Evolutionary conservation across 164 flowering plant species (phyloP), one percentile per base, ranked within the genome.

Genomic region (Vitis rupestris): DNA sequence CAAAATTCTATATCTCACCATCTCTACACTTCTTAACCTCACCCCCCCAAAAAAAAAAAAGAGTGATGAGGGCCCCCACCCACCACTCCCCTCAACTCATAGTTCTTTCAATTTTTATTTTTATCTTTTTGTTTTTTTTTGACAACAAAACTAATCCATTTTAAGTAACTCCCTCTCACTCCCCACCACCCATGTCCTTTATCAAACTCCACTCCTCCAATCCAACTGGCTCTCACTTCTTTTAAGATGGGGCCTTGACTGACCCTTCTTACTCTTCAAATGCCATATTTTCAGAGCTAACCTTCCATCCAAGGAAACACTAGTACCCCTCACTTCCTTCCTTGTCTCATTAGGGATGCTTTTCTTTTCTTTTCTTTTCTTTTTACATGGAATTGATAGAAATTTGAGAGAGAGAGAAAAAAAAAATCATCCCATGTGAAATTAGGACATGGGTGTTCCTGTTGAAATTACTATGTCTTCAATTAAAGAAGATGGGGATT

Each of bases 1-100:
- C 83, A 82, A 65, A 79, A 81, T 72, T 79, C 80, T 57, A 3
- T 23, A 50, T 59, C 60, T 70, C 70, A 66, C 77, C 74, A 23
- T 50, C 44, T 37, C 44, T 37, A 23, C 27, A 23, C 1, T 23
- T 23, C 27, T 23, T 23, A 23, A 23, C 27, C 27, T 23, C 27
- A 23, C 27, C 27, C 27, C 27, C 27, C 27, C 0, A 53, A 16
- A 31, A 70, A 63, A n/a, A 71, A 61, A 37, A 57, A 37, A 52
- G 54, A 67, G 61, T 53, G 9, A 50, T 56, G 65, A 47, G 44
- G 55, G 48, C 52, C 63, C 80, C 76, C 76, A 65, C 73, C 59
- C 11, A 19, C 27, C 2, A 23, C 27, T 2, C 27, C 27, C 27
- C 27, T 23, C 27, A 23, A 23, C 27, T 23, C 27, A 23, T 23